Evolutionary conservation across 148 eudicot species (phyloP).

Genomic region (Rhododendron ovatum): DNA sequence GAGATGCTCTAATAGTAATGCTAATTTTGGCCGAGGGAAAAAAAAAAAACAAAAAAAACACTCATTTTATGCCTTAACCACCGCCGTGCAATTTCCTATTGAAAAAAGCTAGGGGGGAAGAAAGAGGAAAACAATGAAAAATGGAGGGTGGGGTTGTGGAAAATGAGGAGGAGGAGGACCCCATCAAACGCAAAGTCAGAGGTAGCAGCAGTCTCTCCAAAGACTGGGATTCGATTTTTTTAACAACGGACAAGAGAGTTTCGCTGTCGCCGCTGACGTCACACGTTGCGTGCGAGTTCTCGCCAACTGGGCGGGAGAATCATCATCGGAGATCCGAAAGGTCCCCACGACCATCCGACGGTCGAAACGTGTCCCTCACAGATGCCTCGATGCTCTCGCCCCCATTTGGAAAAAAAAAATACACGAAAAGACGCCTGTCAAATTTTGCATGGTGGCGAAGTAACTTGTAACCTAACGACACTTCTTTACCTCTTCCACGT

Average conservation of each 20-base stretch:
- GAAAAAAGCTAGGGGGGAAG: background rate
- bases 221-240: constrained; percentile 1
- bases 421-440: background rate
- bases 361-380: background rate
- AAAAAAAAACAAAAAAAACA: no score
- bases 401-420: background rate
- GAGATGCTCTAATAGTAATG: background rate
- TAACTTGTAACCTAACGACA: no score
- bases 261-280: constrained; percentile 1
- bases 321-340: background rate
- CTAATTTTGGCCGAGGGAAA: no score
- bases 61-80: background rate
- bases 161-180: background rate
- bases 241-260: background rate
- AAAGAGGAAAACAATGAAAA: background rate
- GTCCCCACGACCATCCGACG: constrained; percentile 1
- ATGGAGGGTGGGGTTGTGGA: background rate
- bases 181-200: background rate
- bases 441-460: background rate
- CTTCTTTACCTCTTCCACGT: no score
- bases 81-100: background rate
- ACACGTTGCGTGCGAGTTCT: constrained; percentile 3
- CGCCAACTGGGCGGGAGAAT: background rate
- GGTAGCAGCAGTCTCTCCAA: background rate
- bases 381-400: constrained; percentile 7